A percentile compares a stretch with the other conserved stretches of the same genome.
Conservation (phyloP, 2,329 filamentous ascomycete genomes). For the Cryphonectria carpinicola region DNA sequence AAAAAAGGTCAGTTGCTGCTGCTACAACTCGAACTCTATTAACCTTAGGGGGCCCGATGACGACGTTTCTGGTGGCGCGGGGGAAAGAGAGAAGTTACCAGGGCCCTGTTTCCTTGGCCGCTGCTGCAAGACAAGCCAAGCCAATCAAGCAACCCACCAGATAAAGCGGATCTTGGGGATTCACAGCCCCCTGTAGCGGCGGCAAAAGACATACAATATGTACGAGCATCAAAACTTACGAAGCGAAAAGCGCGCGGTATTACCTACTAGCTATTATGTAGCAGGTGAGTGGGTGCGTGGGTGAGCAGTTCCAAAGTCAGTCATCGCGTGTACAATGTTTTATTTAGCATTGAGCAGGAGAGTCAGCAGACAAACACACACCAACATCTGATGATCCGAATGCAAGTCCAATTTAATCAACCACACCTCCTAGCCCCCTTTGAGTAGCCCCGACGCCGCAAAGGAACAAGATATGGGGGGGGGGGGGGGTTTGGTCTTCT, state of each 20-base stretch:
- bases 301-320: not conserved
- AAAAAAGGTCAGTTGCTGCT: not conserved
- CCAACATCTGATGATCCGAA: not conserved
- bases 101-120: conserved; percentile 1
- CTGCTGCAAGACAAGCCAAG: not conserved
- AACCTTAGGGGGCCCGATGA: not conserved
- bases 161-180: conserved; percentile 1
- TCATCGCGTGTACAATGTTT: not conserved
- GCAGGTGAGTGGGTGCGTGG: not conserved
- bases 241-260: not conserved
- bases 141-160: conserved; percentile 3
- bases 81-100: not conserved
- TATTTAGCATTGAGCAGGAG: not conserved
- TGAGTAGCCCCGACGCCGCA: conserved; percentile 10
- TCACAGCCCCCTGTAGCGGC: not conserved
- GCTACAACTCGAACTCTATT: not conserved
- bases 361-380: not conserved
- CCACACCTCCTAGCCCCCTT: not conserved
- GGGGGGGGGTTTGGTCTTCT: too few species aligned
- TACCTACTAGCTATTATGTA: not conserved
- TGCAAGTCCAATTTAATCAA: conserved; percentile 11
- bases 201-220: not conserved
- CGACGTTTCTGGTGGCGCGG: conserved; percentile 14
- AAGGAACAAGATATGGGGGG: not conserved
- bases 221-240: not conserved